These are phyloP conservation scores for Rubus idaeus DNA, from an alignment of 306 rosid species.

Conservation along the genomic window DNA sequence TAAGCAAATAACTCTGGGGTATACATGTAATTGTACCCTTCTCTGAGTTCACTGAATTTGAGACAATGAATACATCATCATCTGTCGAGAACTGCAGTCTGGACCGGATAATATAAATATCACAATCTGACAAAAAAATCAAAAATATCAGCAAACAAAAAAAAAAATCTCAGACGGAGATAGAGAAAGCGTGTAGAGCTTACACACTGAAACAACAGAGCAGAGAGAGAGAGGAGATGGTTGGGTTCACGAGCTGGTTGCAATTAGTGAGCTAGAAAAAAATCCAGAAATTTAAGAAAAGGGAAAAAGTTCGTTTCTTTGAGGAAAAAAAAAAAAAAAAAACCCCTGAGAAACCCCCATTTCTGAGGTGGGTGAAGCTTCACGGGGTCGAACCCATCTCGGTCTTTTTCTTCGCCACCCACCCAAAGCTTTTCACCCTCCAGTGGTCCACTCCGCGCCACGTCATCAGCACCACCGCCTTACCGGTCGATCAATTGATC, in stretches of 20 bases:
- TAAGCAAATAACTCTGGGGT: neutral
- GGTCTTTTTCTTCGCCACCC: constrained; percentile 56
- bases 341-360: constrained; percentile 19
- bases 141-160: neutral
- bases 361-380: constrained; percentile 56
- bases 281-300: neutral
- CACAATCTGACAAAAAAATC: neutral
- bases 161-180: neutral
- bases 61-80: neutral
- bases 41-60: constrained; percentile 11
- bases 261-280: too few relatives aligned
- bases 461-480: constrained; percentile 28
- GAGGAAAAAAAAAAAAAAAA: neutral
- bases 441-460: constrained; percentile 44
- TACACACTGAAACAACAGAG: constrained; percentile 10
- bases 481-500: constrained; percentile 15
- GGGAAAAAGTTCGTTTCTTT: neutral
- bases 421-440: constrained; percentile 27
- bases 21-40: neutral
- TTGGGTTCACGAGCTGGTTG: constrained; percentile 47
- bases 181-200: neutral
- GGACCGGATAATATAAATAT: neutral
- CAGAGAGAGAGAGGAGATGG: neutral
- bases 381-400: constrained; percentile 66
- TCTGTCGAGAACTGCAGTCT: neutral